Evolutionary conservation across 345 rosid species (phyloP).

Genomic region (Eutrema yunnanense): DNA sequence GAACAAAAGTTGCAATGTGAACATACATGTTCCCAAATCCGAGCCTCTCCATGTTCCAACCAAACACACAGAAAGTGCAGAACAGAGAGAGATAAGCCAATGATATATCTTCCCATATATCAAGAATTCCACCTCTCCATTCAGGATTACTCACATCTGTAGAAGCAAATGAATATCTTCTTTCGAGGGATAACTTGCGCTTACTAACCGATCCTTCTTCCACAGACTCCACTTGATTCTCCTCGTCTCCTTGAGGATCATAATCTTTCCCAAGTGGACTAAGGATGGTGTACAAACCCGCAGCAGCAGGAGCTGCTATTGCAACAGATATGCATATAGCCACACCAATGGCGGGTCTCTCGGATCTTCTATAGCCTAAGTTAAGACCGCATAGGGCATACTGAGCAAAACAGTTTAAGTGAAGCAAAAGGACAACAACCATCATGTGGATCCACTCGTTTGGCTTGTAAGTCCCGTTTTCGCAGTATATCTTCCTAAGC

Average conservation of each 20-base stretch:
- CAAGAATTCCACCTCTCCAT: slow-evolving; percentile 87
- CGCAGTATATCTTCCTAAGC: slow-evolving; percentile 71
- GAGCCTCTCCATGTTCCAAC: slow-evolving; percentile 97
- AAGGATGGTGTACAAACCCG: slow-evolving; percentile 68
- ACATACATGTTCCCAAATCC: slow-evolving; percentile 97
- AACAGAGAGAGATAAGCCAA: slow-evolving; percentile 70
- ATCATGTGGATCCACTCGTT: slow-evolving; percentile 85
- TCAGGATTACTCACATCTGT: slow-evolving; percentile 40
- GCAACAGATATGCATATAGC: slow-evolving; percentile 70
- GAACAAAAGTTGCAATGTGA: slow-evolving; percentile 77
- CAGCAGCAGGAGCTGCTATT: slow-evolving; percentile 80
- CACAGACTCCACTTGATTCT: slow-evolving; percentile 39
- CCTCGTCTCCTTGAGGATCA: slow-evolving; percentile 56
- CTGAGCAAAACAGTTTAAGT: slow-evolving; percentile 88
- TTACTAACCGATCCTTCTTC: slow-evolving; percentile 17
- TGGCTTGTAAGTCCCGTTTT: slow-evolving; percentile 78
- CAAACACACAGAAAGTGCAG: slow-evolving; percentile 84
- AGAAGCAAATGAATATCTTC: slow-evolving; percentile 59
- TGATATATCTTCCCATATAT: slow-evolving; percentile 84
- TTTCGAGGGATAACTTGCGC: slow-evolving; percentile 37
- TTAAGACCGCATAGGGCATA: slow-evolving; percentile 85
- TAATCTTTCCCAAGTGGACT: slow-evolving; percentile 91
- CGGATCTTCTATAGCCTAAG: slow-evolving; percentile 71
- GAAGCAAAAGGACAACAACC: slow-evolving; percentile 73
- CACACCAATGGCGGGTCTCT: slow-evolving; percentile 80